Conservation (phyloP, 2,329 filamentous ascomycete genomes). For the Arthrinium phaeospermum region DNA sequence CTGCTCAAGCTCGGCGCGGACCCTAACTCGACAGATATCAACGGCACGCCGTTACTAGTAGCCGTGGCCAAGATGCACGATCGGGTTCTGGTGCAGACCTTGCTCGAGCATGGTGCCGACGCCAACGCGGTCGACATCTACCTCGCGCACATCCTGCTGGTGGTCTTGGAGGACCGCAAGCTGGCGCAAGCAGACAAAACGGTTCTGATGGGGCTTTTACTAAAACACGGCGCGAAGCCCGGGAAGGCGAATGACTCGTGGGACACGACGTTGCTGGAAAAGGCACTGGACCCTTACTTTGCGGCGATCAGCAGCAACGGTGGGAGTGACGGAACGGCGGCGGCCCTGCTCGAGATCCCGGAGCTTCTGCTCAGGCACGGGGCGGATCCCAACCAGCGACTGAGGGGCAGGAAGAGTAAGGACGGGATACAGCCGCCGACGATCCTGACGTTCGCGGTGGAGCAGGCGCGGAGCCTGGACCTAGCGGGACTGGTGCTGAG, state of each 20-base stretch:
- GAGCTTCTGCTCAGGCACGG: conserved; percentile 30
- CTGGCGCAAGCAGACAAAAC: background rate
- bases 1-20: conserved; percentile 21
- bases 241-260: background rate
- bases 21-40: conserved; percentile 12
- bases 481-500: conserved; percentile 18
- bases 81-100: conserved; percentile 20
- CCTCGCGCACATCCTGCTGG: conserved; percentile 27
- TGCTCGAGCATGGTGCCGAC: conserved; percentile 28
- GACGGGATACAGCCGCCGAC: background rate
- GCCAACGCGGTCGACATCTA: conserved; percentile 22
- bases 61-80: conserved; percentile 16
- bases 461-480: conserved; percentile 10
- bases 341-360: background rate
- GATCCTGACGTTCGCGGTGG: conserved; percentile 22
- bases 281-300: background rate
- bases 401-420: background rate
- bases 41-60: conserved; percentile 15
- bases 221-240: background rate
- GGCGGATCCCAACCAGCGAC: conserved; percentile 34
- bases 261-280: background rate
- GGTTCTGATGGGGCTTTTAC: background rate
- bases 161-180: conserved; percentile 30
- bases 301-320: background rate
- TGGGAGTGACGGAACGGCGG: conserved; percentile 21